Base-by-base conservation (phyloP, 1,139 yeast genomes). In the Candida labiduridarum region DNA sequence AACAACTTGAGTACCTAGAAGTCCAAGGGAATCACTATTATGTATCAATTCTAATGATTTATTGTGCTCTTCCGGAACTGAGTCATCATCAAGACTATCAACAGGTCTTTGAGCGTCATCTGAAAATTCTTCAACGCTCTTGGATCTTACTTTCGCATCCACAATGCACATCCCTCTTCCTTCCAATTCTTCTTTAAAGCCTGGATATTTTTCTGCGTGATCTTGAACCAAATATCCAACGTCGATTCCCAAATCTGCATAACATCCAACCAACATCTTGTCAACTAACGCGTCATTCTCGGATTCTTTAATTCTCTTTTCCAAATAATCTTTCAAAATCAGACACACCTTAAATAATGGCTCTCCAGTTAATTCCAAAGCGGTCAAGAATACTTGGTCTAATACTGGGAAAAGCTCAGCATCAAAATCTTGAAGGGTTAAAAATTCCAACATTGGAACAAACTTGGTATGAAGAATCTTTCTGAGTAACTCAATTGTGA, bases 281-380 rank as follows among this genome's bases (percentile, higher is more conserved):
- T 58, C 62, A 12, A 58, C 45, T 25, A 57, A 45, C 15, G 38
- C 47, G n/a, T 51, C 45, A 34, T 52, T 52, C 3, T 43, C 41
- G 9, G 42, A 36, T 8, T 51, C 49, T 14, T 46, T 48, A 19
- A 51, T 36, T 14, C 19, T 44, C 3, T 44, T 16, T 18, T n/a
- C 44, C 36, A 61, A 47, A 41, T 61, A 60, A 3, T 15, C n/a
- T 27, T 46, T 44, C 49, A 56, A 57, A n/a, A 53, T 40, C 18
- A 36, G 44, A 14, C 50, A 45, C 16, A 49, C 44, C 15, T 47
- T 47, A 2, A 14, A 11, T 22, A 43, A 41, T 4, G 35, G 22
- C n/a, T 43, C 42, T 6, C 27, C 41, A 8, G 29, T 41, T n/a
- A 34, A 45, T 10, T 35, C 33, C 3, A 27, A 19, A 3, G 48